These are phyloP conservation scores for Crithidia thermophila DNA, from an alignment of 208 protist species.

Conservation along the genomic window DNA sequence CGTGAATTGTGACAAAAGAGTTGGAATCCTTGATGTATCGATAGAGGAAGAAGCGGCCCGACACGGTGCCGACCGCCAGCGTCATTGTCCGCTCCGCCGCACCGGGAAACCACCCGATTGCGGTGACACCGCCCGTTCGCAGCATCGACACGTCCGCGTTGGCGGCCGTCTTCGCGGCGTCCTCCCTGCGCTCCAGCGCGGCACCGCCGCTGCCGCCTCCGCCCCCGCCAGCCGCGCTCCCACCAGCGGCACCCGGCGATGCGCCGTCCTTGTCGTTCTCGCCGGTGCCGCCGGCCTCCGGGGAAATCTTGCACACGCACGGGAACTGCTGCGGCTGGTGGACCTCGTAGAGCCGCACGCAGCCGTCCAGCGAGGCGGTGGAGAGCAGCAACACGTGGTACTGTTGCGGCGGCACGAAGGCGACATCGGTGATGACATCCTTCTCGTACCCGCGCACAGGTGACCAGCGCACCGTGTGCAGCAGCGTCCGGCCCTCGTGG, in stretches of 20 bases:
- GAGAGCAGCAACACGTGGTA: constrained; percentile 81
- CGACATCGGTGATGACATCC: constrained; percentile 89
- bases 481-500: constrained; percentile 51
- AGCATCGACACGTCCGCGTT: constrained; percentile 7
- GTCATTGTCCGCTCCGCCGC: constrained; percentile 77
- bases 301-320: constrained; percentile 66
- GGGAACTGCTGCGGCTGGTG: constrained; percentile 70
- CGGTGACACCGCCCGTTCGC: constrained; percentile 62
- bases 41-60: constrained; percentile 80
- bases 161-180: not conserved
- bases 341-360: constrained; percentile 87
- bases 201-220: not conserved
- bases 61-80: constrained; percentile 77
- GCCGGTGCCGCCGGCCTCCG: constrained; percentile 46
- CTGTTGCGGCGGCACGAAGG: constrained; percentile 85
- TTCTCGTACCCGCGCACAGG: constrained; percentile 82
- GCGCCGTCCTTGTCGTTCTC: constrained; percentile 18
- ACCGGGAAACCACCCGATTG: constrained; percentile 88
- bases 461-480: constrained; percentile 59
- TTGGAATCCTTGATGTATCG: constrained; percentile 69
- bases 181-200: constrained; percentile 1
- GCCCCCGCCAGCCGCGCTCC: not conserved
- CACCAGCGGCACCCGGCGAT: not conserved
- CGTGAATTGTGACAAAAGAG: constrained; percentile 47
- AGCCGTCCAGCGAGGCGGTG: constrained; percentile 87